Base-by-base conservation (phyloP, 768 basidiomycete genomes). In the Dacryopinax primogenitus region DNA sequence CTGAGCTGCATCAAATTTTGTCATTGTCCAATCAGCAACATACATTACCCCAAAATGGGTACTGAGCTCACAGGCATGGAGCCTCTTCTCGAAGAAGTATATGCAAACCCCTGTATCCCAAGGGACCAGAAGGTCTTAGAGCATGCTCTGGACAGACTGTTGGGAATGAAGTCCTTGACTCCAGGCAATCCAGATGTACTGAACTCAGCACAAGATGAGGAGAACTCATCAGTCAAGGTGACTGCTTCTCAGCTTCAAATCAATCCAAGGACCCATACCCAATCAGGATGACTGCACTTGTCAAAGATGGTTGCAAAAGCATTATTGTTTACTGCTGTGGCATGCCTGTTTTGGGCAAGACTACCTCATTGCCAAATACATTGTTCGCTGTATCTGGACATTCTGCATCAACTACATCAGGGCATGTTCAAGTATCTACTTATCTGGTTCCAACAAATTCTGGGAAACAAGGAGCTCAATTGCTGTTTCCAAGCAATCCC, bases 391-490 rank as follows among this genome's bases (percentile, higher is more conserved):
- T 75, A 72, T 1, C 75, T 76, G n/a, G 72, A 80, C 71, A 58
- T 81, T 23, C 76, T 82, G 13, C 81, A 83, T 66, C 79, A 81
- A 67, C 71, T 82, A 0, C 75, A 80, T 69, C 78, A 82, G 66
- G 81, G 81, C 0, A 66, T 80, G 2, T 78, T 81, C 73, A 79
- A 79, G 70, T 36, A 64, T 30, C 3, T 58, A 15, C 7, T 28
- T 11, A 58, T 26, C 12, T 58, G 51, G 51, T 13, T 15, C 4
- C 26, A 58, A 9, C 26, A 58, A 7, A 41, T 64, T 7, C 33
- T 67, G 21, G 63, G 41, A n/a, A 45, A 45, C 11, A 33, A 16
- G 18, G 65, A 45, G 44, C 23, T 67, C 23, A 63, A 66, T 63
- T 26, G 21, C 3, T 41, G 21, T 3, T 67, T 44, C 32, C n/a